Base-by-base conservation (phyloP, 139 green algal species). In the Tetradesmus lagerheimii region DNA sequence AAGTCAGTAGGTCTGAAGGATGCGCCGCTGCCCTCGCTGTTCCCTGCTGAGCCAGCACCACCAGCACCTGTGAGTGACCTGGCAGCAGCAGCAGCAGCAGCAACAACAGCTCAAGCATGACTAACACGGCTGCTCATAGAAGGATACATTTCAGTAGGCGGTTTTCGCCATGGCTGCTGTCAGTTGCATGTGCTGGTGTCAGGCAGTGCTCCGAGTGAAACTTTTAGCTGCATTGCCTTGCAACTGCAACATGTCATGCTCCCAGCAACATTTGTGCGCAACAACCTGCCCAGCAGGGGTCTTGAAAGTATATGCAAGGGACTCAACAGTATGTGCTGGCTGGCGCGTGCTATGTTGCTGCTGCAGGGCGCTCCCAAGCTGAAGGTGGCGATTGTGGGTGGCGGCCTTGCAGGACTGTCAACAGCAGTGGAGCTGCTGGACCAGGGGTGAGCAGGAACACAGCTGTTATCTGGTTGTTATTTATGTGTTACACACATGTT, bases 391-490 rank as follows among this genome's bases (percentile, higher is more conserved):
- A 98, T 99, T 78, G 94, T 99, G 41, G 97, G 97, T 77, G 94
- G 94, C 78, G 97, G 97, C 2, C 93, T 99, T 80, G 96, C 96
- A 29, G 96, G 97, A 29, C 93, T 99, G 84, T 99, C 97, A 39
- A 99, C 98, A 29, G 97, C 98, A 4, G 97, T 98, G 1, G 98
- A 99, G 94, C 94, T 99, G 76, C 93, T 99, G n/a, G 98, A 99
- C 91, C 95, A 97, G 89, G 96, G 96, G 91, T 95, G 90, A 95
- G 89, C 31, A 9, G 64, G 23, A 75, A n/a, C n/a, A 27, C 93
- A 99, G 84, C 99, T n/a, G n/a, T n/a, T n/a, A n/a, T n/a, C n/a
- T n/a, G n/a, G n/a, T n/a, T n/a, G n/a, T n/a, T n/a, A n/a, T n/a
- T n/a, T n/a, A n/a, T n/a, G n/a, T n/a, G n/a, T n/a, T n/a, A n/a